Percentiles rank a stretch among this genome's conserved stretches.
Evolutionary conservation across 2,329 filamentous ascomycete genomes (phyloP).

Genomic region (Aspergillus intermedius): DNA sequence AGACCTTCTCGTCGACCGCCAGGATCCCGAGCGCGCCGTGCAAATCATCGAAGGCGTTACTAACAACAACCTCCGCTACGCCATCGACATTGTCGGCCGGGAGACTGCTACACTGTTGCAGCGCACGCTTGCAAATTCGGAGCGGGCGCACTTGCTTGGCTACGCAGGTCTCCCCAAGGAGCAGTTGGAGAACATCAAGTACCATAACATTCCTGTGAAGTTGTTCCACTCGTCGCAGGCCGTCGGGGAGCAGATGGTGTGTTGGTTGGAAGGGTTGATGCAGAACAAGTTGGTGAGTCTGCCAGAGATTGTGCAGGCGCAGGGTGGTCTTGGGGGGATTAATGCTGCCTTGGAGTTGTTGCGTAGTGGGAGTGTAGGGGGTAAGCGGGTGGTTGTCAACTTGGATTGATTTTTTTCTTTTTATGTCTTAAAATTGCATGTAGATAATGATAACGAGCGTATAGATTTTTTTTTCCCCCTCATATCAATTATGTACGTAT

Average conservation of each 20-base stretch:
- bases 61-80: constrained; percentile 55
- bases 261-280: constrained; percentile 64
- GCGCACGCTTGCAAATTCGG: constrained; percentile 38
- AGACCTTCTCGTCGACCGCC: constrained; percentile 63
- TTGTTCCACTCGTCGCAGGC: constrained; percentile 62
- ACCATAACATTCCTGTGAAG: constrained; percentile 68
- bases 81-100: constrained; percentile 60
- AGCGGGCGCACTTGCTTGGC: constrained; percentile 56
- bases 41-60: constrained; percentile 58
- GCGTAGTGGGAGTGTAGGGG: constrained; percentile 59
- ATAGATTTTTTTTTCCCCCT: background rate
- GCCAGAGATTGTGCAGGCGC: constrained; percentile 60
- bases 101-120: constrained; percentile 57
- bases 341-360: constrained; percentile 62
- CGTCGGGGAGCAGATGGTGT: constrained; percentile 56
- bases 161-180: constrained; percentile 61
- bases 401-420: constrained; percentile 11
- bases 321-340: constrained; percentile 59
- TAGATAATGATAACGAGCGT: background rate
- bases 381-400: constrained; percentile 61
- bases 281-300: constrained; percentile 47
- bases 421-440: background rate
- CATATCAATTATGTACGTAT: background rate
- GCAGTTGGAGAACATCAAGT: constrained; percentile 39
- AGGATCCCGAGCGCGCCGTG: constrained; percentile 59